These are phyloP conservation scores for Jamesozyma jinghongensis DNA, from an alignment of 805 yeast genomes.

Conservation along the genomic window DNA sequence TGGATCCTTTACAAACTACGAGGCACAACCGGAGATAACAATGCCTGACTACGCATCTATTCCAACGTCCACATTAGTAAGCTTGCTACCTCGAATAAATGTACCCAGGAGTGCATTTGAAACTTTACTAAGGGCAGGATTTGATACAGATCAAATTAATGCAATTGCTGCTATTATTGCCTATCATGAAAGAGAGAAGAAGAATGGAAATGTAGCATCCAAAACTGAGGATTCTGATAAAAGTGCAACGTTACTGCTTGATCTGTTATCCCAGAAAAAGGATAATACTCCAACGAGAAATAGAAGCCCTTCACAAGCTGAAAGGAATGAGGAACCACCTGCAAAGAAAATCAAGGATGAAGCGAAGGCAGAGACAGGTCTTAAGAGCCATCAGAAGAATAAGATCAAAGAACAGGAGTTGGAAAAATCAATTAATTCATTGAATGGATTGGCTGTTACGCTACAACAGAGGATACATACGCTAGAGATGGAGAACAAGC, in stretches of 20 bases:
- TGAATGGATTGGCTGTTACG: slow-evolving; percentile 54
- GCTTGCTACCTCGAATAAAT: slow-evolving; percentile 47
- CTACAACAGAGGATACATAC: slow-evolving; percentile 72
- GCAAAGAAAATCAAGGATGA: background rate
- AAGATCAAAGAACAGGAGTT: slow-evolving; percentile 86
- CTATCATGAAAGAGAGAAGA: slow-evolving; percentile 43
- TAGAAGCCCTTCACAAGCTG: background rate
- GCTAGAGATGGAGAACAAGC: slow-evolving; percentile 85
- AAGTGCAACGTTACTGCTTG: slow-evolving; percentile 1
- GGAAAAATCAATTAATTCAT: slow-evolving; percentile 65
- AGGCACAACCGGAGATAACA: slow-evolving; percentile 12
- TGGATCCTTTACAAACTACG: slow-evolving; percentile 12
- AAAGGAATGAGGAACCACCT: background rate
- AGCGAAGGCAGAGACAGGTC: slow-evolving; percentile 34
- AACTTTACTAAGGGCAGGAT: slow-evolving; percentile 56
- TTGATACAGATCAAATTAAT: slow-evolving; percentile 60
- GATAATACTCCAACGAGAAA: background rate
- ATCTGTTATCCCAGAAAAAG: slow-evolving; percentile 1
- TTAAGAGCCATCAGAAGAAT: slow-evolving; percentile 43
- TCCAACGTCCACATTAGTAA: slow-evolving; percentile 31
- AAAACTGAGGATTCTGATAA: background rate
- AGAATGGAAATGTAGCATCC: slow-evolving; percentile 1
- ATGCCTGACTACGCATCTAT: slow-evolving; percentile 26
- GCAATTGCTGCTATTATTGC: slow-evolving; percentile 66
- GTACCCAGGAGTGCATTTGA: slow-evolving; percentile 68